These are phyloP conservation scores for Citrullus amarus DNA, from an alignment of 306 rosid species.

Conservation along the genomic window DNA sequence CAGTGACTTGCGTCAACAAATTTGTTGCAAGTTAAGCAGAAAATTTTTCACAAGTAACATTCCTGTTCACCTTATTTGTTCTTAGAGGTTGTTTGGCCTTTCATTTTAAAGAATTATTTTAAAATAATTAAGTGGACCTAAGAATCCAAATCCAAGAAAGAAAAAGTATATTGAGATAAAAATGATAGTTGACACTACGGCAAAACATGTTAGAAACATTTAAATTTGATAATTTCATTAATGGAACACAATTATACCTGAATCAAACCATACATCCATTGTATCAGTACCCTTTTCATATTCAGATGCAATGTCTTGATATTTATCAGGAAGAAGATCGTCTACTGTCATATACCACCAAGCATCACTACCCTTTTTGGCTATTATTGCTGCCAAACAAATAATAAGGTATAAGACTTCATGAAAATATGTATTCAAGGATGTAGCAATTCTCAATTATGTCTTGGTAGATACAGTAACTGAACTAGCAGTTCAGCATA, in stretches of 20 bases:
- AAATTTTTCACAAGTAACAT: neutral
- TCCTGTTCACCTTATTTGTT: neutral
- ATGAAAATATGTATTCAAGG: neutral
- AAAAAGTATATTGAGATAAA: neutral
- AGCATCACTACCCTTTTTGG: constrained; percentile 95
- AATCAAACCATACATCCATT: constrained; percentile 99
- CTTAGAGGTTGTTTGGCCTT: neutral
- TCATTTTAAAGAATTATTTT: neutral
- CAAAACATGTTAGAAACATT: neutral
- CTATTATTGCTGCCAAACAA: constrained; percentile 59
- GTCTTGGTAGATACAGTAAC: neutral
- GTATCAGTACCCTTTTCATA: constrained; percentile 97
- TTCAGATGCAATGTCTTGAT: constrained; percentile 69
- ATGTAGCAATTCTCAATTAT: neutral
- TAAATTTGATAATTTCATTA: constrained; percentile 3
- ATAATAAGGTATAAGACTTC: constrained; percentile 4
- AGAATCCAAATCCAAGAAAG: neutral
- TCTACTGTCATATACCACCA: constrained; percentile 98
- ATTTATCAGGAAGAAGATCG: constrained; percentile 78
- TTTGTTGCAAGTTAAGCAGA: neutral
- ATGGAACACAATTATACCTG: constrained; percentile 42
- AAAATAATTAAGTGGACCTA: neutral
- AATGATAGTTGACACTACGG: neutral
- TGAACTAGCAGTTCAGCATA: neutral
- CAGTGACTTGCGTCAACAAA: neutral